These are phyloP conservation scores for Fusarium lateritium DNA, from an alignment of 2,329 filamentous ascomycete species.

Conservation along the genomic window DNA sequence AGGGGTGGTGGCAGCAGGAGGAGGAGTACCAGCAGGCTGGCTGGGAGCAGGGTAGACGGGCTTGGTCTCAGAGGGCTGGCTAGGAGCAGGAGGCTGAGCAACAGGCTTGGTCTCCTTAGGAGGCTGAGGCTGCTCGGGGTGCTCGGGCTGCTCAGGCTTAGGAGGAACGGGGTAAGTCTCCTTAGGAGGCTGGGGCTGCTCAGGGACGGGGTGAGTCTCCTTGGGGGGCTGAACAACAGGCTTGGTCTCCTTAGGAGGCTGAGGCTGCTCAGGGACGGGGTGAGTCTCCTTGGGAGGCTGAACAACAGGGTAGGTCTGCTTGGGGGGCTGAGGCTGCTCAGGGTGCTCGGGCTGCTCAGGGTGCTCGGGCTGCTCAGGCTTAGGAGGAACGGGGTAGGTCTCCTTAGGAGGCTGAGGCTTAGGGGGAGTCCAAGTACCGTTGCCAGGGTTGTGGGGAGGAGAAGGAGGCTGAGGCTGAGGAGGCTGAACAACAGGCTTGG, in stretches of 20 bases:
- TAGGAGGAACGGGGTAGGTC: slow-evolving; percentile 6
- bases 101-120: not conserved
- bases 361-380: not conserved
- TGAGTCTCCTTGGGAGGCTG: slow-evolving; percentile 13
- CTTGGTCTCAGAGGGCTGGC: slow-evolving; percentile 21
- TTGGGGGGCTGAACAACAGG: slow-evolving; percentile 5
- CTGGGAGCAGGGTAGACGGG: slow-evolving; percentile 13
- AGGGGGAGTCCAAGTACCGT: slow-evolving; percentile 31
- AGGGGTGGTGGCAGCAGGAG: slow-evolving; percentile 11
- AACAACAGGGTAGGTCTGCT: not conserved
- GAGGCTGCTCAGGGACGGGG: slow-evolving; percentile 7
- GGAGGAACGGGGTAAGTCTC: not conserved
- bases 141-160: slow-evolving; percentile 6
- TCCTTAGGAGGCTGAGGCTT: slow-evolving; percentile 33
- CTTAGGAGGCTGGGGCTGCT: not conserved
- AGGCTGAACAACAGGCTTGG: no score
- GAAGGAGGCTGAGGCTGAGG: no score
- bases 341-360: not conserved
- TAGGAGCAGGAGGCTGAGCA: slow-evolving; percentile 12
- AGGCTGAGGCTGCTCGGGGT: slow-evolving; percentile 14
- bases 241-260: not conserved
- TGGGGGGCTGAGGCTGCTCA: slow-evolving; percentile 2
- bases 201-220: not conserved
- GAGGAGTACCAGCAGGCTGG: slow-evolving; percentile 6
- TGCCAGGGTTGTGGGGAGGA: slow-evolving; percentile 25